A percentile compares a stretch with the other conserved stretches of the same genome.
Conservation (phyloP, 2,329 filamentous ascomycete genomes). For the Furcasterigmium sp. region DNA sequence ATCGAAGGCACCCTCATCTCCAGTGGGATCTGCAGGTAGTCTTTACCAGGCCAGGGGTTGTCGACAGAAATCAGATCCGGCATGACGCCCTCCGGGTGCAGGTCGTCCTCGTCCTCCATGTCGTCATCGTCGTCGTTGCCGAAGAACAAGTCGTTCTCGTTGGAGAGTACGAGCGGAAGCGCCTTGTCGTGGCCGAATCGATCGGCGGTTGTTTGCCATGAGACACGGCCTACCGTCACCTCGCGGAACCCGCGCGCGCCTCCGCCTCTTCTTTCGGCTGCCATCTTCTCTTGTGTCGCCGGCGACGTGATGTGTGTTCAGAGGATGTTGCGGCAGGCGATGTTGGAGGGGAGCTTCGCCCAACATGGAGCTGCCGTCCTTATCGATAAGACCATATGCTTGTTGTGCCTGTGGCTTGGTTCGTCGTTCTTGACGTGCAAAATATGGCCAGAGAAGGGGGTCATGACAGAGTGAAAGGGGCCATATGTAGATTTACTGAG, state of each 20-base stretch:
- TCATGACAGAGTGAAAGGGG: too few relatives aligned
- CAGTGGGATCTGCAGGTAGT: slow-evolving; percentile 1
- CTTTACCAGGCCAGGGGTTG: background rate
- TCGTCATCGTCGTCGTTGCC: slow-evolving; percentile 26
- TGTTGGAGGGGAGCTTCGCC: slow-evolving; percentile 1
- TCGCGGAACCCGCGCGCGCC: slow-evolving; percentile 12
- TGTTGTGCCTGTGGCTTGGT: too few relatives aligned
- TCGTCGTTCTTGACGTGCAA: too few relatives aligned
- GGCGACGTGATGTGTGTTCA: background rate
- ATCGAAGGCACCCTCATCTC: slow-evolving; percentile 16
- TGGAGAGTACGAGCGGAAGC: background rate
- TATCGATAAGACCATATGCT: slow-evolving; percentile 2
- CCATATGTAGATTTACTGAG: too few relatives aligned
- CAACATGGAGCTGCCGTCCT: background rate
- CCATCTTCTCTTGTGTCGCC: slow-evolving; percentile 6
- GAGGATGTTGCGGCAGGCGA: slow-evolving; percentile 7
- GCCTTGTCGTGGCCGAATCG: slow-evolving; percentile 20
- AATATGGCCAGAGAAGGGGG: too few relatives aligned
- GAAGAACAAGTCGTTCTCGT: slow-evolving; percentile 21
- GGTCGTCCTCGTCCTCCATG: slow-evolving; percentile 24
- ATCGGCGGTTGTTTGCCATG: slow-evolving; percentile 29
- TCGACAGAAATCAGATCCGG: slow-evolving; percentile 7
- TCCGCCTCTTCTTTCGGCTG: background rate
- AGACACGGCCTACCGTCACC: slow-evolving; percentile 27
- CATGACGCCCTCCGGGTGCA: slow-evolving; percentile 12